Base-by-base conservation (phyloP, 768 basidiomycete species). In the Pleurotus pulmonarius region DNA sequence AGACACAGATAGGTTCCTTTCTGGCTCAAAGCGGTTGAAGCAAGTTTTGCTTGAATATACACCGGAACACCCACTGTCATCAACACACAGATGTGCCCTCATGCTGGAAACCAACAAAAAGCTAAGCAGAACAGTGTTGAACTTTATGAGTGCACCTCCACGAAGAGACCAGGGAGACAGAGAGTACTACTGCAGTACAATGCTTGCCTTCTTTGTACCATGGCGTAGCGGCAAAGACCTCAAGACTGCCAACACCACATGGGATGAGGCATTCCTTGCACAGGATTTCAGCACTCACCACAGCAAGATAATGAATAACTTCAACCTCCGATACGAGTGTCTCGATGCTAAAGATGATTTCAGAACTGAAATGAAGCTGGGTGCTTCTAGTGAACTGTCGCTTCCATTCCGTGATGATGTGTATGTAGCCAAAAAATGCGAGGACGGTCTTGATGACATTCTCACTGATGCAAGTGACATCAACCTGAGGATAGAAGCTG, bases 291-390 rank as follows among this genome's bases (percentile, higher is more conserved):
- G 44, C 7, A 4, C 18, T 5, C 2, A 55, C 22, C 49, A 65
- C 41, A 20, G 24, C 20, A 26, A 63, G 37, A 43, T 68, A 2
- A 70, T 72, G 59, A 56, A 61, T 2, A 66, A 69, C 49, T 67
- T 71, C 56, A 66, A 75, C 46, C 25, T 74, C 1, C 38, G 57
- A n/a, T 70, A 73, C 63, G 71, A 75, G 59, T 75, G 73, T 55
- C 41, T 66, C 18, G 72, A 74, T 67, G 67, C 67, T 3, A 52
- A 65, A 39, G 70, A 75, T 61, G 71, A 73, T 52, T 71, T 64
- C 40, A n/a, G 55, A 60, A 45, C 26, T 60, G 24, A 46, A 24
- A 49, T 26, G 25, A 56, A 56, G 40, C 0, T 11, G 6, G 25
- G 26, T 16, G 18, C 16, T 37, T 53, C 13, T 38, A 7, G 18